Conservation (phyloP, 139 green algal species). For the Microglena sp. region DNA sequence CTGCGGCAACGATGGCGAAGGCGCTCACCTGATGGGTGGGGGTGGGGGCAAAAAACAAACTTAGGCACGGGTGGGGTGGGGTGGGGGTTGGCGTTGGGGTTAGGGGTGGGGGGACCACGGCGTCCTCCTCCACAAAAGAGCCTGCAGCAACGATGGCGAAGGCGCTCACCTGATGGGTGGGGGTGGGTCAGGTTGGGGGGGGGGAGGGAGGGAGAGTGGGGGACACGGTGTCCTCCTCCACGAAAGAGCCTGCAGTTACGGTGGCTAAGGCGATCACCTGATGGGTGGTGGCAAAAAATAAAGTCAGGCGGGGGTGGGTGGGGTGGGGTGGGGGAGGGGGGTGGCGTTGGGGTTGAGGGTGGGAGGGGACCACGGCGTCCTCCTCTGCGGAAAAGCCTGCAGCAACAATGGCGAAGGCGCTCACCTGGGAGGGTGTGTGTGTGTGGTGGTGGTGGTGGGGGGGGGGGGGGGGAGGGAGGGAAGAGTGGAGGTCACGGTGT, state of each 20-base stretch:
- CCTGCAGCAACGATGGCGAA: constrained; percentile 84
- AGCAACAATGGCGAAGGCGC: constrained; percentile 73
- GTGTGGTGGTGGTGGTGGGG: background rate
- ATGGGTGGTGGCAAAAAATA: too few relatives aligned
- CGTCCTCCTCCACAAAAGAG: constrained; percentile 66
- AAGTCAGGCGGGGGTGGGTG: too few relatives aligned
- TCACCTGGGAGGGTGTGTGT: constrained; percentile 46
- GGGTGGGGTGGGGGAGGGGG: too few relatives aligned
- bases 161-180: constrained; percentile 66
- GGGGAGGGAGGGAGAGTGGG: too few relatives aligned
- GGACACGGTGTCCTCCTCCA: constrained; percentile 59
- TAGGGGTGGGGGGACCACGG: constrained; percentile 55
- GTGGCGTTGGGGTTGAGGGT: too few relatives aligned
- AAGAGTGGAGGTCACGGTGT: background rate
- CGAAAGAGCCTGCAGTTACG: constrained; percentile 81
- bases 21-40: constrained; percentile 57
- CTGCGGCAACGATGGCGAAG: constrained; percentile 80
- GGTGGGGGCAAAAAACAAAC: background rate
- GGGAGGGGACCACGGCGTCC: constrained; percentile 55
- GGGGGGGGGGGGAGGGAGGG: background rate
- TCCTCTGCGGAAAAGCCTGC: constrained; percentile 76
- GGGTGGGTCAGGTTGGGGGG: too few relatives aligned
- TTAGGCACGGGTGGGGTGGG: too few relatives aligned
- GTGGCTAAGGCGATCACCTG: constrained; percentile 71
- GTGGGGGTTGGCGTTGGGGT: too few relatives aligned